These are phyloP conservation scores for Pythium rishiriense DNA, from an alignment of 352 stramenopile genomes.

Conservation along the genomic window DNA sequence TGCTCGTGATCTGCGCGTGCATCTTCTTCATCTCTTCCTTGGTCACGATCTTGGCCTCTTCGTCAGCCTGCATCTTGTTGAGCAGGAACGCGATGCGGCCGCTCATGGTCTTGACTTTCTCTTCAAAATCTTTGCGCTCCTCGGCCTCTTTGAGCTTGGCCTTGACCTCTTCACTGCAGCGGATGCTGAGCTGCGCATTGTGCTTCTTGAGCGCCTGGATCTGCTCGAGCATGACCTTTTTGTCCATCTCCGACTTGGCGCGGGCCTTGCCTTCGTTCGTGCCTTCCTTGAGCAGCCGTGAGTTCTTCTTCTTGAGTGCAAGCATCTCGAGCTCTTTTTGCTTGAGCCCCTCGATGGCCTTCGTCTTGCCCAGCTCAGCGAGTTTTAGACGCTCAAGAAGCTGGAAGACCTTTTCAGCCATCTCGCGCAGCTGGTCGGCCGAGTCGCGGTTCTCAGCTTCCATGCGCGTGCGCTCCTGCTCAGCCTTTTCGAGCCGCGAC, in stretches of 20 bases:
- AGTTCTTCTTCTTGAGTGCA: constrained; percentile 94
- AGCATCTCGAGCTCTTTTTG: constrained; percentile 95
- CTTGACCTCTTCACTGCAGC: constrained; percentile 93
- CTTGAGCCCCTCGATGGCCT: constrained; percentile 93
- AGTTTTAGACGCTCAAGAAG: constrained; percentile 95
- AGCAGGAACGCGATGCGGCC: constrained; percentile 93
- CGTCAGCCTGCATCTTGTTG: constrained; percentile 96
- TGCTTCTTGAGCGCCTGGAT: constrained; percentile 95
- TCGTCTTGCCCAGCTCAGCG: constrained; percentile 95
- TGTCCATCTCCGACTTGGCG: constrained; percentile 94
- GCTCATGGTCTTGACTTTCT: constrained; percentile 94
- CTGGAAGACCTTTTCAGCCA: constrained; percentile 97
- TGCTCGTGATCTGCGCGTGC: constrained; percentile 86
- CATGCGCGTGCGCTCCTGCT: constrained; percentile 93
- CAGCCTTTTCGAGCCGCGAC: constrained; percentile 86
- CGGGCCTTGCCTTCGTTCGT: constrained; percentile 92
- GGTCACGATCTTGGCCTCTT: constrained; percentile 92
- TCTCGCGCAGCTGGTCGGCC: constrained; percentile 94
- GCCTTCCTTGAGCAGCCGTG: constrained; percentile 92
- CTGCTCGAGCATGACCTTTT: constrained; percentile 94
- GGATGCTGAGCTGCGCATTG: constrained; percentile 91
- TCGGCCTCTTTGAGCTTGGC: constrained; percentile 92
- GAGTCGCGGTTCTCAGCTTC: constrained; percentile 94
- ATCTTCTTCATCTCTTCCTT: constrained; percentile 96
- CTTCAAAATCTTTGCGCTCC: constrained; percentile 89